Conservation (phyloP, 257 asterid genomes). For the Solanum dulcamara region DNA sequence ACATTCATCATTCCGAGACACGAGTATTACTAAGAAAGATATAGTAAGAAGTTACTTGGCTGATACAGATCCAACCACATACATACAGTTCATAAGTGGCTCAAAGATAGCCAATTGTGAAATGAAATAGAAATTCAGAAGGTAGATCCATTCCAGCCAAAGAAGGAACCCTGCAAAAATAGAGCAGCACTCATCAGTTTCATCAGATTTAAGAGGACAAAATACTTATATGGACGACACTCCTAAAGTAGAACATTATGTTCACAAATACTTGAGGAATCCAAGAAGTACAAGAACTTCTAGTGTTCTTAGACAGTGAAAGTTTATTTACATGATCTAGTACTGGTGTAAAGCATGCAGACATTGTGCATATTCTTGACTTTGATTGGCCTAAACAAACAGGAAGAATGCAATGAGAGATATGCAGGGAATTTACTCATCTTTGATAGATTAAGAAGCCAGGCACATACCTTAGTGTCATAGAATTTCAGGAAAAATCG, state of each 20-base stretch:
- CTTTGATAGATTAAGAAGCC: background rate
- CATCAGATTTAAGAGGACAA: background rate
- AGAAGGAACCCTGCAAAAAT: conserved; percentile 56
- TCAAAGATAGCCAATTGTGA: background rate
- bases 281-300: background rate
- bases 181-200: background rate
- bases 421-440: conserved; percentile 9
- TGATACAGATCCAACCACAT: background rate
- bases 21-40: background rate
- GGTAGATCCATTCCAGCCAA: conserved; percentile 87
- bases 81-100: background rate
- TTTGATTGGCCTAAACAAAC: conserved; percentile 75
- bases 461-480: conserved; percentile 60
- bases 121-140: conserved; percentile 31
- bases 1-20: background rate
- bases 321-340: conserved; percentile 57
- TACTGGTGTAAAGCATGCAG: conserved; percentile 83
- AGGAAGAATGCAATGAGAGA: conserved; percentile 59
- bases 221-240: background rate
- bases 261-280: background rate
- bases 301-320: conserved; percentile 22
- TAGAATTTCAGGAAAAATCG: conserved; percentile 89
- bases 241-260: background rate
- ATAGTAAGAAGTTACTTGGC: background rate
- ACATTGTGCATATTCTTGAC: conserved; percentile 82